These are phyloP conservation scores for Pyrenopolyporus hunteri DNA, from an alignment of 495 filamentous ascomycete genomes.

Conservation along the genomic window DNA sequence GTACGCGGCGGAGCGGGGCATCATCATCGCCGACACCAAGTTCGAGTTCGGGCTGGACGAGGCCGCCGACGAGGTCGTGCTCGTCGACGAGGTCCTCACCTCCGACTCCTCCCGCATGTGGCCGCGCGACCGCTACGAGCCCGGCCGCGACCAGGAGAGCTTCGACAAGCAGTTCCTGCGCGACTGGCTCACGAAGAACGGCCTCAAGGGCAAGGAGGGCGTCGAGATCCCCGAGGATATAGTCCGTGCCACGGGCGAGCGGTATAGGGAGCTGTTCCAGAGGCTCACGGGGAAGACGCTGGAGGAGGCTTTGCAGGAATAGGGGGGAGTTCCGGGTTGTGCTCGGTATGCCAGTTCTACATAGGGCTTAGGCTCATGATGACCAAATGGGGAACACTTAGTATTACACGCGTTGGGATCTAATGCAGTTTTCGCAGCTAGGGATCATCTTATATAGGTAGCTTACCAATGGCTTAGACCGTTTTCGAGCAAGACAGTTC, in stretches of 20 bases:
- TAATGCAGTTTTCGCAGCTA: too few species aligned
- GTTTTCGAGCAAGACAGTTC: too few species aligned
- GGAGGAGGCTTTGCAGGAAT: slow-evolving; percentile 44
- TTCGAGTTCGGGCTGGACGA: slow-evolving; percentile 72
- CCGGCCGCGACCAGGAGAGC: slow-evolving; percentile 77
- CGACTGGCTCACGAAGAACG: slow-evolving; percentile 79
- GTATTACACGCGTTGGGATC: too few species aligned
- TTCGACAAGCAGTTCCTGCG: slow-evolving; percentile 91
- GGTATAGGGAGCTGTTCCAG: slow-evolving; percentile 53
- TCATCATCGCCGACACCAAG: slow-evolving; percentile 79
- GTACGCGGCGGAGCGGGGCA: slow-evolving; percentile 78
- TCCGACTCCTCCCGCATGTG: slow-evolving; percentile 88
- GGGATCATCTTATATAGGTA: too few species aligned
- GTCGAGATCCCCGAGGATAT: slow-evolving; percentile 75
- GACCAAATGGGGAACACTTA: too few species aligned
- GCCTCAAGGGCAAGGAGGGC: slow-evolving; percentile 69
- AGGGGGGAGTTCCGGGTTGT: too few species aligned
- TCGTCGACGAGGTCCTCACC: slow-evolving; percentile 93
- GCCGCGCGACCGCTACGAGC: slow-evolving; percentile 71
- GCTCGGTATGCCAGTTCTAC: too few species aligned
- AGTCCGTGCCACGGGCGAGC: slow-evolving; percentile 63
- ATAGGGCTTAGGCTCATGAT: too few species aligned
- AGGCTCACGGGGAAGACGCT: slow-evolving; percentile 51
- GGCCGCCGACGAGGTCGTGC: slow-evolving; percentile 74
- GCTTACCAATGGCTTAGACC: too few species aligned